Evolutionary conservation across 495 filamentous ascomycete species (phyloP).

Genomic region (Xylaria nigripes): DNA sequence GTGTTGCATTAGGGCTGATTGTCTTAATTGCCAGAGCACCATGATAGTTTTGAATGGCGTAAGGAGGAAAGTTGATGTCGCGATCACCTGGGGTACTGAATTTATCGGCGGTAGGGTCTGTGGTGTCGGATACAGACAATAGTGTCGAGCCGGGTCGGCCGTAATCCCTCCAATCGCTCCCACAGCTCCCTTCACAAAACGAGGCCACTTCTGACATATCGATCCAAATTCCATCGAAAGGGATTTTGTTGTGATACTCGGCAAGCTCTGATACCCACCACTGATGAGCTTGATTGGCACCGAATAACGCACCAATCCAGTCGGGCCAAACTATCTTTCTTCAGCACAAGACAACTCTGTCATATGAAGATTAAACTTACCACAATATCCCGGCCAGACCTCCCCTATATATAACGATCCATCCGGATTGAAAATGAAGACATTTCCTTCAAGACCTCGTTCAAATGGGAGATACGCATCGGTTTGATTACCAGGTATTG

Average conservation of each 20-base stretch:
- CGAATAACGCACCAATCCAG: constrained; percentile 52
- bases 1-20: constrained; percentile 69
- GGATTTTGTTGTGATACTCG: constrained; percentile 50
- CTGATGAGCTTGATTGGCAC: constrained; percentile 44
- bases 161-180: constrained; percentile 55
- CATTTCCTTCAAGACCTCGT: constrained; percentile 53
- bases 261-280: constrained; percentile 70
- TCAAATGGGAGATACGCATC: constrained; percentile 65
- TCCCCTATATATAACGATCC: constrained; percentile 66
- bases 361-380: constrained; percentile 12
- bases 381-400: constrained; percentile 81
- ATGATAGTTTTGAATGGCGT: constrained; percentile 72
- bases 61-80: constrained; percentile 73
- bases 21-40: constrained; percentile 69
- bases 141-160: constrained; percentile 55
- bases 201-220: constrained; percentile 79
- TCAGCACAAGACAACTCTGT: constrained; percentile 47
- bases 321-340: constrained; percentile 40
- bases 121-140: constrained; percentile 49
- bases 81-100: constrained; percentile 43
- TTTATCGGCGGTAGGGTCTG: constrained; percentile 53
- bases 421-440: constrained; percentile 63
- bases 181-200: constrained; percentile 76
- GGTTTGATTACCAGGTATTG: constrained; percentile 60
- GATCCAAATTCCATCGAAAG: constrained; percentile 84